Conservation (phyloP, 495 filamentous ascomycete species). For the Xylaria scruposa region DNA sequence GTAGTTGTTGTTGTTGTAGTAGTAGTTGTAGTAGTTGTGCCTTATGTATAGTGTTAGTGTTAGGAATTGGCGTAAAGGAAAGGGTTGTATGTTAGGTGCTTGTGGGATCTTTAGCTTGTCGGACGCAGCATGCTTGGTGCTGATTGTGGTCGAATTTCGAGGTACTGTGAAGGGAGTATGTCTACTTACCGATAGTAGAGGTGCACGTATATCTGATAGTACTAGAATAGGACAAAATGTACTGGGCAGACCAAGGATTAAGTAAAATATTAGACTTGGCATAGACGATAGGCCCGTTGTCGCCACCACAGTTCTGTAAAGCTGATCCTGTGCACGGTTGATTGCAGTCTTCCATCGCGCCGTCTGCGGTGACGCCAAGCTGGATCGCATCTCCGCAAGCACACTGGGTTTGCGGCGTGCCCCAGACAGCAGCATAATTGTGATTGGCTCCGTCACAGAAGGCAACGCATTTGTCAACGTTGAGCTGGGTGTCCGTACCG, state of each 20-base stretch:
- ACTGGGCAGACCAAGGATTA: background rate
- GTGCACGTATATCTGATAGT: conserved; percentile 10
- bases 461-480: conserved; percentile 17
- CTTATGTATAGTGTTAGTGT: background rate
- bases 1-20: background rate
- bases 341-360: conserved; percentile 19
- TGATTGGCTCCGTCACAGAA: conserved; percentile 5
- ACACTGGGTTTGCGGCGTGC: background rate
- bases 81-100: background rate
- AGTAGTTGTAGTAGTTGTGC: background rate
- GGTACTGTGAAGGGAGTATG: no score
- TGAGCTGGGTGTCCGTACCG: background rate
- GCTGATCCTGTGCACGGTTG: conserved; percentile 17
- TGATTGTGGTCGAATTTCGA: background rate
- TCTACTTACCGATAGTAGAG: background rate
- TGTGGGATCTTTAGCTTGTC: background rate
- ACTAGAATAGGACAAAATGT: background rate
- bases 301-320: conserved; percentile 21
- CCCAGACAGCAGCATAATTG: background rate
- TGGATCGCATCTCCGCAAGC: background rate
- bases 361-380: background rate
- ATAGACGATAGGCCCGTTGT: conserved; percentile 13
- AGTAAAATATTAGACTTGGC: background rate
- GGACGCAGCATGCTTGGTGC: background rate
- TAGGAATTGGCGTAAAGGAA: background rate